Percentiles rank a stretch among this genome's conserved stretches.
Evolutionary conservation across 208 protist species (phyloP).

Genomic region (Trypanosoma cruzi): DNA sequence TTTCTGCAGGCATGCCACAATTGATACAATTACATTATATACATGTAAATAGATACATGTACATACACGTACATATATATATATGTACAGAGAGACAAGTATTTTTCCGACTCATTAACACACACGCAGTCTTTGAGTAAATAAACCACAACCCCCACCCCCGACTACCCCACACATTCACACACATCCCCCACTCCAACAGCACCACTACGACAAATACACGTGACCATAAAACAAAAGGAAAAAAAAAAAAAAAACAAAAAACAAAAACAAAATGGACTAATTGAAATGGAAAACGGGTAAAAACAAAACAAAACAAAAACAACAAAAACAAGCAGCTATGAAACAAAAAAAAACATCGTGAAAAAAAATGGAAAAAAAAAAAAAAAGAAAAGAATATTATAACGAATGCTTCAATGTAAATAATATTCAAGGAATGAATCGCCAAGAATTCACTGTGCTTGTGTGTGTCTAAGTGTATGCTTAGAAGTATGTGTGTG

Average conservation of each 20-base stretch:
- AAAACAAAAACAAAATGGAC: too few relatives aligned
- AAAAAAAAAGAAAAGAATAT: not conserved
- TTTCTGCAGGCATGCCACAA: not conserved
- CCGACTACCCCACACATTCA: not conserved
- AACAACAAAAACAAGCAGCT: not conserved
- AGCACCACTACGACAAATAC: not conserved
- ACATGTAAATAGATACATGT: not conserved
- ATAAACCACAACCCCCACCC: not conserved
- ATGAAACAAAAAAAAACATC: not conserved
- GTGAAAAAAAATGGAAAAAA: not conserved
- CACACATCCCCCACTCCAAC: not conserved
- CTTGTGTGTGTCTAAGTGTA: not conserved
- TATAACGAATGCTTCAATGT: not conserved
- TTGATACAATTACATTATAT: too few relatives aligned
- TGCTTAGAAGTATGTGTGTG: too few relatives aligned
- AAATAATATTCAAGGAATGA: not conserved
- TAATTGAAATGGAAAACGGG: too few relatives aligned
- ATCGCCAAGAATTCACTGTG: not conserved
- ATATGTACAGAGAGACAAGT: not conserved
- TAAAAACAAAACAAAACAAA: not conserved
- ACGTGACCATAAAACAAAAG: not conserved
- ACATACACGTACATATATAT: not conserved
- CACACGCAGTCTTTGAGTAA: too few relatives aligned
- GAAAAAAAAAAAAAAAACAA: conserved; percentile 4
- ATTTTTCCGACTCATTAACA: too few relatives aligned